Evolutionary conservation across 2,329 filamentous ascomycete species (phyloP).

Genomic region (Leptographium wingfieldii): DNA sequence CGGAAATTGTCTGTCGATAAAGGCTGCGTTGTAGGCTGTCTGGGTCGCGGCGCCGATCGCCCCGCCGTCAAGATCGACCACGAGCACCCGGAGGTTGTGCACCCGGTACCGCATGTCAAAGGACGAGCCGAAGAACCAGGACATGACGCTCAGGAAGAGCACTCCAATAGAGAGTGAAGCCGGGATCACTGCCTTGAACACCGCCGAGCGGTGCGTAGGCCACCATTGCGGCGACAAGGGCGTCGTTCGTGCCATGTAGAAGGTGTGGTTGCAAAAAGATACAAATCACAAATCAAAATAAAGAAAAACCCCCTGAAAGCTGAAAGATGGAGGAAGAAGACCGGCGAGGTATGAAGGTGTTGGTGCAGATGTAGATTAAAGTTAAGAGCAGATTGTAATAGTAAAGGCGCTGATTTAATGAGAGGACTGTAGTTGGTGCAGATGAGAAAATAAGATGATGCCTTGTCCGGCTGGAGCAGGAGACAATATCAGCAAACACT

Average conservation of each 20-base stretch:
- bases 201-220: background rate
- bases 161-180: background rate
- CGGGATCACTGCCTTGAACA: background rate
- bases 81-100: conserved; percentile 1
- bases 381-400: background rate
- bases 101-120: background rate
- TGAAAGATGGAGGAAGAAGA: background rate
- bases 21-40: conserved; percentile 17
- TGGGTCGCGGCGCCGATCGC: conserved; percentile 20
- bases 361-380: too few relatives aligned
- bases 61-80: conserved; percentile 19
- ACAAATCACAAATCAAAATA: too few relatives aligned
- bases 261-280: too few relatives aligned
- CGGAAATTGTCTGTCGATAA: conserved; percentile 19
- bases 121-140: background rate
- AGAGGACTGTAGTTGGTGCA: background rate
- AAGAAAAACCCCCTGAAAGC: too few relatives aligned
- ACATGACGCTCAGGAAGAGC: background rate
- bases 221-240: background rate
- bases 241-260: background rate
- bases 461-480: background rate
- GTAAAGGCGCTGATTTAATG: background rate
- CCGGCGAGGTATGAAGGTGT: background rate
- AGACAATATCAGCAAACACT: background rate
- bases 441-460: background rate